Evolutionary conservation across 1,284 basidiomycete genomes (phyloP).

Genomic region (Fomitopsis palustris): DNA sequence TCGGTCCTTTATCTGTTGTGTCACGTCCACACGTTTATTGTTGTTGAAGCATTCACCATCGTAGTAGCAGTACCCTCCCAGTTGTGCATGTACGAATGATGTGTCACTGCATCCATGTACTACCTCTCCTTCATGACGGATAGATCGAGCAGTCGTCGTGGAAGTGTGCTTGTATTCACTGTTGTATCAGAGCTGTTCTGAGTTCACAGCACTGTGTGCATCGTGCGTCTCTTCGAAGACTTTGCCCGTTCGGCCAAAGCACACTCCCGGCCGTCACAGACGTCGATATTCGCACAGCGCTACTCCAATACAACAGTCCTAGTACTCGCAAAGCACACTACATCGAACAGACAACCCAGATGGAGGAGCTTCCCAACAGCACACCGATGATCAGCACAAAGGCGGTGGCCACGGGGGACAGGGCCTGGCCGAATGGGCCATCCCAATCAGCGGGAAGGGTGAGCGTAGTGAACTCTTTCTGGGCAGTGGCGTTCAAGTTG

Average conservation of each 20-base stretch:
- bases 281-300: neutral
- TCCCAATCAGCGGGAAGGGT: slow-evolving; percentile 51
- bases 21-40: slow-evolving; percentile 8
- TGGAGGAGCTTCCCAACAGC: slow-evolving; percentile 41
- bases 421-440: slow-evolving; percentile 46
- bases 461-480: slow-evolving; percentile 37
- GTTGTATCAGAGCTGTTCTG: too few species aligned
- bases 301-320: neutral
- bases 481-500: slow-evolving; percentile 33
- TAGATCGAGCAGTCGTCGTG: slow-evolving; percentile 8
- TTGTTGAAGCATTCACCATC: slow-evolving; percentile 4
- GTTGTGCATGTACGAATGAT: slow-evolving; percentile 11
- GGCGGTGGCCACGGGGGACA: slow-evolving; percentile 40
- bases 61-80: slow-evolving; percentile 13
- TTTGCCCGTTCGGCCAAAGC: too few species aligned
- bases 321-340: slow-evolving; percentile 14
- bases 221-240: too few species aligned
- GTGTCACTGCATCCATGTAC: slow-evolving; percentile 9
- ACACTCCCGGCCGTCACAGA: too few species aligned
- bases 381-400: slow-evolving; percentile 44
- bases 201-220: too few species aligned
- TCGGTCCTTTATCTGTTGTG: slow-evolving; percentile 12
- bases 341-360: slow-evolving; percentile 51
- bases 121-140: slow-evolving; percentile 1
- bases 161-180: neutral